Base-by-base conservation (phyloP, 176 grass and related monocot genomes). In the Alloteropsis semialata region DNA sequence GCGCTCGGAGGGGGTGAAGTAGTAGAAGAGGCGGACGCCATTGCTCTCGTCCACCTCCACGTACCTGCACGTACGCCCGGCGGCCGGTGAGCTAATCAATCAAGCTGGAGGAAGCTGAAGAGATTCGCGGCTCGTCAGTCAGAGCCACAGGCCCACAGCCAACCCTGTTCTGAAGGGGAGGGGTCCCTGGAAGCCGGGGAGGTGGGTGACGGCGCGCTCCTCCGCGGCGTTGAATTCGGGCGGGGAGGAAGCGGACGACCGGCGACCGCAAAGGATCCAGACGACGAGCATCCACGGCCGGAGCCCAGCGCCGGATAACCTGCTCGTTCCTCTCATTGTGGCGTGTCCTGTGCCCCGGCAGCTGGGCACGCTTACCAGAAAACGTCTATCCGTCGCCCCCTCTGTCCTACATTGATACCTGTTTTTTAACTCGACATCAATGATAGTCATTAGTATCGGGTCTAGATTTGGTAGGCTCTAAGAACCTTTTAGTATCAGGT, bases 1-100 rank as follows among this genome's bases (percentile, higher is more conserved):
- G 54, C 75, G 21, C 75, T 92, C 90, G 9, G 90, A 89, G 6
- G 13, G 27, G 46, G 57, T 50, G 75, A 92, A 92, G 63, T 92
- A 92, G 87, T 89, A 92, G 75, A 92, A 92, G 62, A 92, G 80
- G 13, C 36, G 43, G 9, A 81, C 84, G 6, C 84, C 84, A 44
- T 84, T 50, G 50, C 25, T 12, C 29, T 67, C 80, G 30, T 87
- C 90, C 75, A 92, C 84, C 55, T 78, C 75, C 14, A 89, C 76
- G 12, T 92, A 92, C 18, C 72, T 65, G 58, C n/a, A 53, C n/a
- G n/a, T n/a, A n/a, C n/a, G n/a, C n/a, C n/a, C n/a, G n/a, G n/a
- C n/a, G n/a, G n/a, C n/a, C n/a, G n/a, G n/a, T n/a, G 30, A 24
- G 1, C 1, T 37, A 1, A n/a, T 8, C 0, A 1, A n/a, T 8